phyloP scores from a whole-genome alignment of 208 protist species.

The Leishmania arabica region DNA sequence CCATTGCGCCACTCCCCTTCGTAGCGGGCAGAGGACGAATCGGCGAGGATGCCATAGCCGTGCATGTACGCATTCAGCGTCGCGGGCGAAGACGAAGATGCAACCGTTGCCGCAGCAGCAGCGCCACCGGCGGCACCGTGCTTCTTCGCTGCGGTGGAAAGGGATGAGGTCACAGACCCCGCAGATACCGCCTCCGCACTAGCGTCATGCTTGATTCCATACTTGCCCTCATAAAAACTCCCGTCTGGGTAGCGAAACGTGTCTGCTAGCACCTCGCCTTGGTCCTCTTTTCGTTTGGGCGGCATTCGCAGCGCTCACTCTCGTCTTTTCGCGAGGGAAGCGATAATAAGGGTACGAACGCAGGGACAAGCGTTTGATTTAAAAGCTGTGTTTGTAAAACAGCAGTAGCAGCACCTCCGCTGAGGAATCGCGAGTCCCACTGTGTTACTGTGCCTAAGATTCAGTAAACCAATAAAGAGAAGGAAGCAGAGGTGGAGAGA shows the following conservation, averaged over 20 bases:
- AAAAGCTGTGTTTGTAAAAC: neutral
- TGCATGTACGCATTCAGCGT: slow-evolving; percentile 25
- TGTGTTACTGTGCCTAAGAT: neutral
- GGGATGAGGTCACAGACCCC: slow-evolving; percentile 4
- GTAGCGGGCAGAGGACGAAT: slow-evolving; percentile 71
- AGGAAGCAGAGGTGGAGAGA: neutral
- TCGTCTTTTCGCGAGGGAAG: neutral
- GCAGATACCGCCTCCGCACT: slow-evolving; percentile 9
- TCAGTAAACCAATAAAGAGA: slow-evolving; percentile 1
- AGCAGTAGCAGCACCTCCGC: neutral
- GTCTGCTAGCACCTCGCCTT: slow-evolving; percentile 50
- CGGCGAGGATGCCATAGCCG: slow-evolving; percentile 35
- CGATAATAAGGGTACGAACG: neutral
- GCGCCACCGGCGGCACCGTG: slow-evolving; percentile 15
- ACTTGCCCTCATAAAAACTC: slow-evolving; percentile 72
- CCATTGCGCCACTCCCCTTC: slow-evolving; percentile 87
- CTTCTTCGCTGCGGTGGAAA: slow-evolving; percentile 14
- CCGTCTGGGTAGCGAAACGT: slow-evolving; percentile 67
- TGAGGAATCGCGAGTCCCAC: neutral
- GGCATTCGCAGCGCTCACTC: slow-evolving; percentile 37
- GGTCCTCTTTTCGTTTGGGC: slow-evolving; percentile 73
- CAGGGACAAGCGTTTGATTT: neutral
- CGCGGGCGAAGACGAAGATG: neutral
- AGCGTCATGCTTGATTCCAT: slow-evolving; percentile 26
- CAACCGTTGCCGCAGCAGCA: neutral